Percentiles rank a stretch among this genome's conserved stretches.
Evolutionary conservation across 352 stramenopile genomes (phyloP).

Genomic region (Thraustochytrium striatum): DNA sequence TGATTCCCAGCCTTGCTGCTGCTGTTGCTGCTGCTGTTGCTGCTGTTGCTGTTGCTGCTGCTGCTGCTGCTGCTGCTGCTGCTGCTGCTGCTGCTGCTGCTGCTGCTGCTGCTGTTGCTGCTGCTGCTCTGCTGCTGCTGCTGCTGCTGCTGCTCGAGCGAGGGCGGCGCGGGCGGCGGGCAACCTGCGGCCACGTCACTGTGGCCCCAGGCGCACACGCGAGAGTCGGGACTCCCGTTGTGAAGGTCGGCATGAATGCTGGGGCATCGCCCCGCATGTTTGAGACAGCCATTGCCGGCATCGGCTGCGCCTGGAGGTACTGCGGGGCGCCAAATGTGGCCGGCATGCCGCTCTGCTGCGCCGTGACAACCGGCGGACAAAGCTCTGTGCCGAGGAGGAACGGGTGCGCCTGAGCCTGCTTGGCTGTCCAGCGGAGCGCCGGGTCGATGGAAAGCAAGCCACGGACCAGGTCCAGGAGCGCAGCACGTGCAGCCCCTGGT

Average conservation of each 20-base stretch:
- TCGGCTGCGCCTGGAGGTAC: neutral
- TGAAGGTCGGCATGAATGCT: neutral
- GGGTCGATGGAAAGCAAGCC: constrained; percentile 5
- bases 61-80: neutral
- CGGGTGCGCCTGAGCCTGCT: neutral
- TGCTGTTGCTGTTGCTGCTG: neutral
- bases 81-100: neutral
- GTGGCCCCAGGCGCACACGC: too few species aligned
- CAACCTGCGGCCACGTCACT: neutral
- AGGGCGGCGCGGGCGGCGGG: too few species aligned
- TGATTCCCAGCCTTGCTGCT: neutral
- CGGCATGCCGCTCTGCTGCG: neutral
- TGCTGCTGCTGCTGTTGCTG: neutral
- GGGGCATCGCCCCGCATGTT: neutral
- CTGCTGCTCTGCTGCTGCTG: neutral
- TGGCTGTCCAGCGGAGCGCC: neutral
- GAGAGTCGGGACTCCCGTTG: neutral
- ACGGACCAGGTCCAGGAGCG: constrained; percentile 1
- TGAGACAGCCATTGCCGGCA: neutral
- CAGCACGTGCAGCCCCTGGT: neutral
- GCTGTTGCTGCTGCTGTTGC: neutral
- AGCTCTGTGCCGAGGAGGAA: neutral
- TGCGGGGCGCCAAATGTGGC: neutral
- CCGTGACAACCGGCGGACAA: neutral
- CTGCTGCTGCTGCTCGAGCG: neutral